Base-by-base conservation (phyloP, 2,329 filamentous ascomycete species). In the Erysiphe pulchra region DNA sequence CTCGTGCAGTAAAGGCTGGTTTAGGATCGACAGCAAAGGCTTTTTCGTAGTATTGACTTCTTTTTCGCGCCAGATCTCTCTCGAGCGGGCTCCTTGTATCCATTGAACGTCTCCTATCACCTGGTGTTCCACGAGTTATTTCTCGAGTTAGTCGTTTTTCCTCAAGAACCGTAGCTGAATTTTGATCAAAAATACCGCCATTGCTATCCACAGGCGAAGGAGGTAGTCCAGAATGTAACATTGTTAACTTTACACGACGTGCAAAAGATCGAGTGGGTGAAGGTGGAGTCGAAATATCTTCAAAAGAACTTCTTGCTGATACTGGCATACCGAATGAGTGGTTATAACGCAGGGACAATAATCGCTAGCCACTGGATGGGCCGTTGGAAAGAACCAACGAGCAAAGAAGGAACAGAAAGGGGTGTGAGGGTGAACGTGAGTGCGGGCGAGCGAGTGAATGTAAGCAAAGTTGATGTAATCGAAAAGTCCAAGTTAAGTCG, bases 11-110 rank as follows among this genome's bases (percentile, higher is more conserved):
- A 2, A 49, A 46, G 17, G 42, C 48, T 2, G 52, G 48, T 45
- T 61, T 57, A 37, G 58, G 54, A 32, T 54, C 45, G 20, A 30
- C 40, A 45, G 58, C 56, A 52, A 61, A 61, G 8, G 52, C 56
- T 16, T 60, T 57, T 4, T 47, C 53, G 44, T 59, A 61, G 44
- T 56, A 61, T 44, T 57, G 55, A 44, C 53, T 57, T 45, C 52
- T 57, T 44, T 50, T 51, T 45, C 47, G 55, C 3, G 55, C 54
- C 8, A 57, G 44, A 18, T 54, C 49, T 39, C 48, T 53, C 44
- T 54, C 51, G 42, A 56, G 52, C 12, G 55, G 50, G 17, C 52
- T 54, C 45, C 56, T 59, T 9, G 44, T 44, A n/a, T 52, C 49
- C 4, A 50, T 48, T 32, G 53, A 54, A 14, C 51, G 54, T 6